phyloP scores from a whole-genome alignment of 2,329 filamentous ascomycete genomes.

The Gyromitra esculenta region DNA sequence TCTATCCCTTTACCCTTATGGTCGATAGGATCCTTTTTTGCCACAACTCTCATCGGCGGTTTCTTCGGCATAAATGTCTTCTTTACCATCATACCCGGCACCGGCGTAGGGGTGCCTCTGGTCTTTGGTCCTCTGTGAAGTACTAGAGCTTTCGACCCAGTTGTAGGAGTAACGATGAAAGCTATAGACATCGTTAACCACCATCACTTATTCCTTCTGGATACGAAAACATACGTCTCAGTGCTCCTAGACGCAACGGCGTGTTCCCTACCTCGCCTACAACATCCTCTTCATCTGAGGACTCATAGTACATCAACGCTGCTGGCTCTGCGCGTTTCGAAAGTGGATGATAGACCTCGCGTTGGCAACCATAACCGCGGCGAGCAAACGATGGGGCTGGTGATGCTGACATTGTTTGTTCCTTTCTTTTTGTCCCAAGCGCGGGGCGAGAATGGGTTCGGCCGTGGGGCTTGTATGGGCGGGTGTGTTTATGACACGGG shows the following conservation, averaged over 20 bases:
- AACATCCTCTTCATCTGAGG: conserved; percentile 51
- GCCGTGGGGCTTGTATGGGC: background rate
- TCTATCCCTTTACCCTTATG: conserved; percentile 31
- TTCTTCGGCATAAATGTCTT: conserved; percentile 2
- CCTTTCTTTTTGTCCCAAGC: conserved; percentile 4
- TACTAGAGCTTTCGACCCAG: background rate
- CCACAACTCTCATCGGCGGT: background rate
- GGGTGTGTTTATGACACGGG: conserved; percentile 7
- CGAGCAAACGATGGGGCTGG: conserved; percentile 8
- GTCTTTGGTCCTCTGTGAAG: background rate
- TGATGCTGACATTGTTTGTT: conserved; percentile 9
- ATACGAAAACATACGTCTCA: conserved; percentile 9
- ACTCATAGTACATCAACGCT: conserved; percentile 51
- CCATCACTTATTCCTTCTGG: background rate
- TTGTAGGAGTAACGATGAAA: conserved; percentile 10
- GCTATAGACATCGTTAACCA: conserved; percentile 11
- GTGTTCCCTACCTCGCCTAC: conserved; percentile 36
- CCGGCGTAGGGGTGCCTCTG: background rate
- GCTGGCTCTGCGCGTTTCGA: conserved; percentile 49
- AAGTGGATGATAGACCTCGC: conserved; percentile 55
- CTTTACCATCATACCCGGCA: background rate
- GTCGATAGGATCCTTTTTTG: conserved; percentile 13
- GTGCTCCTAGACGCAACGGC: background rate
- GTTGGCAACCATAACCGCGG: conserved; percentile 52
- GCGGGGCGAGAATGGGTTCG: background rate